phyloP scores from a whole-genome alignment of 2,329 filamentous ascomycete species.

The Pezicula neosporulosa region DNA sequence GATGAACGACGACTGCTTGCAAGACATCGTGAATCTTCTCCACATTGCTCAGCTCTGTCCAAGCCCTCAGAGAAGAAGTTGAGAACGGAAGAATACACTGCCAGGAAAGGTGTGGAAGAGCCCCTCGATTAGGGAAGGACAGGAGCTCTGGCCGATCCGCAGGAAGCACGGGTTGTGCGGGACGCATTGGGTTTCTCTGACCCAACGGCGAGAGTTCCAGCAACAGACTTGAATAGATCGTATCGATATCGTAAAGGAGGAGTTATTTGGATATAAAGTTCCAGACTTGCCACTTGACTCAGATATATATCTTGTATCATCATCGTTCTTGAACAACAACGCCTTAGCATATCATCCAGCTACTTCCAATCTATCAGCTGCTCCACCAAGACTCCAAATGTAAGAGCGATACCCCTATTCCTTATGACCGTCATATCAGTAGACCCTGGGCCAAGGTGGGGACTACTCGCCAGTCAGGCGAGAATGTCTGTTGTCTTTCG shows the following conservation, averaged over 20 bases:
- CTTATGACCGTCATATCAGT: not conserved
- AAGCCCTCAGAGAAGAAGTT: conserved; percentile 5
- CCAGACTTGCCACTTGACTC: not conserved
- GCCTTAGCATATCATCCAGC: not conserved
- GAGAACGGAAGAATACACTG: conserved; percentile 15
- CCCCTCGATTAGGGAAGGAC: conserved; percentile 1
- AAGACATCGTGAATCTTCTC: conserved; percentile 23
- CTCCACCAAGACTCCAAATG: not conserved
- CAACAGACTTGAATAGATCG: not conserved
- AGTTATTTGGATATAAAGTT: conserved; percentile 1
- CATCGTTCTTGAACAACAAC: not conserved
- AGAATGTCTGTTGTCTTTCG: not conserved
- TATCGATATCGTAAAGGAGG: not conserved
- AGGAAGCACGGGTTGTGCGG: not conserved
- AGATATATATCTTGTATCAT: not conserved
- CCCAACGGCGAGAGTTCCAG: not conserved
- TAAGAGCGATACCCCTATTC: not conserved
- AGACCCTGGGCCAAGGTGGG: not conserved
- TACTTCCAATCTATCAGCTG: not conserved
- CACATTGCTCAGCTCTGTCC: conserved; percentile 13
- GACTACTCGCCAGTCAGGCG: not conserved
- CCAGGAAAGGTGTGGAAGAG: conserved; percentile 6
- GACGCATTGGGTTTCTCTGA: not conserved
- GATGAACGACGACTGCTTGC: conserved; percentile 7
- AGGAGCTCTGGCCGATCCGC: not conserved